Percentiles rank a stretch among this genome's conserved stretches.
Evolutionary conservation across 441 rosid species (phyloP).

Genomic region (Manihot esculenta): DNA sequence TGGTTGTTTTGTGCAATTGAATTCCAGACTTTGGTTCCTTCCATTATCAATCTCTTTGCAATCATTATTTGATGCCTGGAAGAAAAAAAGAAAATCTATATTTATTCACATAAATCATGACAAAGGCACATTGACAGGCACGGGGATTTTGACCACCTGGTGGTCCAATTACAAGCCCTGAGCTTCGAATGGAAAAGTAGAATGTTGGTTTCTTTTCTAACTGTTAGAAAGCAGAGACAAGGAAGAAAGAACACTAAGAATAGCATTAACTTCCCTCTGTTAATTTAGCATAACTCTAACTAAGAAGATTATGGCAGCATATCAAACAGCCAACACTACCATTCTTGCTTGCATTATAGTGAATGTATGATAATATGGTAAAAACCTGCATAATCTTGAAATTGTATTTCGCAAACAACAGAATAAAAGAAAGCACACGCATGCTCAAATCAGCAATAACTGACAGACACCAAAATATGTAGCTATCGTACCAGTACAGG

Average conservation of each 20-base stretch:
- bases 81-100: background rate
- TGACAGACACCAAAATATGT: background rate
- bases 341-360: background rate
- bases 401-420: conserved; percentile 1
- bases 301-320: background rate
- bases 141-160: conserved; percentile 3
- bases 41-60: conserved; percentile 71
- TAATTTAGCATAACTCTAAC: background rate
- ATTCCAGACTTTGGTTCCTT: conserved; percentile 81
- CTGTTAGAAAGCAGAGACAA: conserved; percentile 10
- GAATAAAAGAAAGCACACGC: background rate
- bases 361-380: background rate
- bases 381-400: background rate
- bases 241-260: background rate
- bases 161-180: conserved; percentile 17
- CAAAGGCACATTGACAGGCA: background rate
- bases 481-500: conserved; percentile 2
- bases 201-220: background rate
- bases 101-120: background rate
- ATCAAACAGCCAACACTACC: background rate
- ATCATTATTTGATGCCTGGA: conserved; percentile 67
- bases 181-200: background rate
- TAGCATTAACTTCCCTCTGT: background rate
- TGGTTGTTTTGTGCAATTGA: conserved; percentile 56
- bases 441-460: background rate